Evolutionary conservation across 495 filamentous ascomycete genomes (phyloP).

Genomic region (Penicillium paxilli): DNA sequence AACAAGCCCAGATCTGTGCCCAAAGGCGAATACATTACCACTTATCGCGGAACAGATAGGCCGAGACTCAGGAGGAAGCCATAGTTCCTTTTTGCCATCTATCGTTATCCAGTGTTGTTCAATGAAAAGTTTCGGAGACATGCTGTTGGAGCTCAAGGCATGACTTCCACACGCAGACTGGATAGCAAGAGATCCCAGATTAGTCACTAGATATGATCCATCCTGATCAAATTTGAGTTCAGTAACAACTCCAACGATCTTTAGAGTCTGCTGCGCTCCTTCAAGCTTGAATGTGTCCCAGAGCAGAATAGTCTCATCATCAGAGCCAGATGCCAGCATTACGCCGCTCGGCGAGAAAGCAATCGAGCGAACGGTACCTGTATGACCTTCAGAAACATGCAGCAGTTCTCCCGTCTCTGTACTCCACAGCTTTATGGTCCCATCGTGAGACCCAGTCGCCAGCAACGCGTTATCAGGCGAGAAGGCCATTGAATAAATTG

Average conservation of each 20-base stretch:
- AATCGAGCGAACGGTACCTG: neutral
- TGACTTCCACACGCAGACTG: neutral
- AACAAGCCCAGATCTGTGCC: too few relatives aligned
- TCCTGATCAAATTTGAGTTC: constrained; percentile 11
- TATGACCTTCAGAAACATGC: neutral
- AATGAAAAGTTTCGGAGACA: too few relatives aligned
- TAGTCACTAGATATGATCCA: constrained; percentile 8
- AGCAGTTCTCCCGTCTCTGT: neutral
- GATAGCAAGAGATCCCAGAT: constrained; percentile 1
- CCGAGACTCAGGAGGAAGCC: too few relatives aligned
- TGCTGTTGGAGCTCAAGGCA: too few relatives aligned
- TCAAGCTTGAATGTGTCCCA: too few relatives aligned
- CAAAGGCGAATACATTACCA: too few relatives aligned
- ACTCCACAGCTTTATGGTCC: constrained; percentile 31
- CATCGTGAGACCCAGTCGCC: constrained; percentile 17
- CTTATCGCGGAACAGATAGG: too few relatives aligned
- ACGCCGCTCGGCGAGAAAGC: constrained; percentile 16
- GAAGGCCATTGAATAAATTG: constrained; percentile 20
- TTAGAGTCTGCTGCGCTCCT: too few relatives aligned
- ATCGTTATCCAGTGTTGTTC: too few relatives aligned
- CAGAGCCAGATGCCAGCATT: constrained; percentile 26
- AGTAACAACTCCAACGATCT: neutral
- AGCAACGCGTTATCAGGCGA: constrained; percentile 21
- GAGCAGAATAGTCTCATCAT: constrained; percentile 28
- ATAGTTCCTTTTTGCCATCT: too few relatives aligned